These are phyloP conservation scores for Fraxinus latifolia DNA, from an alignment of 305 asterid species.

Conservation along the genomic window DNA sequence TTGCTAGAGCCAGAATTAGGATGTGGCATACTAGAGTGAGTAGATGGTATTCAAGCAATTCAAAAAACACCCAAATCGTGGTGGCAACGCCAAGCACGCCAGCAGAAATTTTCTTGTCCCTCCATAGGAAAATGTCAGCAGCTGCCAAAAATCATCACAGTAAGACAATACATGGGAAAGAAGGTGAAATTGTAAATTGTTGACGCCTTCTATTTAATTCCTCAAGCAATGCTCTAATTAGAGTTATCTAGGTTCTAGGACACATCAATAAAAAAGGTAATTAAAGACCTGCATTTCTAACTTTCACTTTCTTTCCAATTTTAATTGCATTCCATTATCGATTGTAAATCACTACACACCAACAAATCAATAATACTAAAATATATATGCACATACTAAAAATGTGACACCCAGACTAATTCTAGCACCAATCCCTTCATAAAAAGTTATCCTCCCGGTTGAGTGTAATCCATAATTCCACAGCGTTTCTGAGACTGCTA, in stretches of 20 bases:
- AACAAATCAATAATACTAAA: neutral
- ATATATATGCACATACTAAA: neutral
- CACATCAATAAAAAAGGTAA: neutral
- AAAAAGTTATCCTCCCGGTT: neutral
- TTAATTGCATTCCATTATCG: neutral
- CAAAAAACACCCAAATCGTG: conserved; percentile 82
- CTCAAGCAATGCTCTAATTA: neutral
- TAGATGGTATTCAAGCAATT: conserved; percentile 79
- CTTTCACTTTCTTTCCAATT: neutral
- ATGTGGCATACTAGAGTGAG: conserved; percentile 81
- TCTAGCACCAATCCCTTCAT: neutral
- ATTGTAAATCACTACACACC: neutral
- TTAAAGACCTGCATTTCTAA: neutral
- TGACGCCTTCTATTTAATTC: neutral
- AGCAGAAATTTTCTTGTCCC: conserved; percentile 78
- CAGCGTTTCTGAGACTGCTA: neutral
- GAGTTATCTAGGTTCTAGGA: neutral
- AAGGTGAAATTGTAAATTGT: neutral
- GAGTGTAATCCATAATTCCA: neutral
- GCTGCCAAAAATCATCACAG: conserved; percentile 43
- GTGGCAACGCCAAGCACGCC: conserved; percentile 79
- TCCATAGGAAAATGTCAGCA: conserved; percentile 89
- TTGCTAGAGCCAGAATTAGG: conserved; percentile 60
- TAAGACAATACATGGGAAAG: neutral
- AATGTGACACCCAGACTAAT: neutral